Evolutionary conservation across 208 protist species (phyloP), one percentile per base, ranked within the genome.

Genomic region (Acanthamoeba pearcei): DNA sequence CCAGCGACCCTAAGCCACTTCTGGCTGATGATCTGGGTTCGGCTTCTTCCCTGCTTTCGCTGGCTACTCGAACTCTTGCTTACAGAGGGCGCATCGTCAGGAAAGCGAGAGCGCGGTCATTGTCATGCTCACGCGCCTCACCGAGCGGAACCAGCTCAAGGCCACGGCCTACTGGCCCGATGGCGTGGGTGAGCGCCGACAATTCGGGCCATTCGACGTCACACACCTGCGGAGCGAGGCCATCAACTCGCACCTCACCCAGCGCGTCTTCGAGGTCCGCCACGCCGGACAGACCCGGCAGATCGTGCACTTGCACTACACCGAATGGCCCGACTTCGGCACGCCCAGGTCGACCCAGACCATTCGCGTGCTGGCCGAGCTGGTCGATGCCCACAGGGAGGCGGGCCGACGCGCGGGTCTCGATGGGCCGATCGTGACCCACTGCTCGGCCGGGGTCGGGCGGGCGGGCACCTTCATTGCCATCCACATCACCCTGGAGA

Each of bases 81-180:
- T 1, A 32, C 24, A 9, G n/a, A 0, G 6, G 42, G 5, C 42
- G 42, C 42, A 46, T 46, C 46, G n/a, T 49, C 70, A 78, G 70
- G 83, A 90, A n/a, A 90, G 24, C 83, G 32, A 90, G 29, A 53
- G 83, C 53, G n/a, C 83, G 8, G 83, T 90, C 3, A 15, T 96
- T 0, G 76, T 95, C 32, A 96, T 96, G 96, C 85, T 96, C 24
- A 95, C 95, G 15, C 91, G 88, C 27, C 88, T 93, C 19, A 35
- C 38, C 5, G 86, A 92, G 55, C 49, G 82, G 1, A 51, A 24
- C 9, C 27, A n/a, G 6, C 12, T 68, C 88, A 70, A 93, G 46
- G 88, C 88, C 27, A 12, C 32, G 22, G 42, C 38, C 62, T 93
- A 93, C 62, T 93, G 88, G 88, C 62, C 88, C 62, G 38, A 70